Base-by-base conservation (phyloP, 805 yeast genomes). In the Helenozyma rhizophorensis region DNA sequence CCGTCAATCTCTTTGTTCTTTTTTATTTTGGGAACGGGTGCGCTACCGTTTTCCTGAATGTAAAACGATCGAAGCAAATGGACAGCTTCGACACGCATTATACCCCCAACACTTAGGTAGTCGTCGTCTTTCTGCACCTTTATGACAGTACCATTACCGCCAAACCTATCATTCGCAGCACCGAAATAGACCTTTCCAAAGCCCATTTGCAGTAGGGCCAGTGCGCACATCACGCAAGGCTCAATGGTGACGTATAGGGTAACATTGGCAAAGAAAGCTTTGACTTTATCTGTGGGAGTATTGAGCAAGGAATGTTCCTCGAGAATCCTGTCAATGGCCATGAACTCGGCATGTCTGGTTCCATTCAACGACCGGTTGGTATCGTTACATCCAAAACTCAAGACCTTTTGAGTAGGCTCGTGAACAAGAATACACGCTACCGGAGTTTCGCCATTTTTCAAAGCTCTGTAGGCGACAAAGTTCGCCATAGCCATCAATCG, bases 181-280 rank as follows among this genome's bases (percentile, higher is more conserved):
- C 98, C 97, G 50, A 86, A 93, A 28, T 79, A 78, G 1, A 90
- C 96, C 25, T 67, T 65, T 19, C 75, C 59, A 9, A 93, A 76
- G 2, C 83, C 81, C 28, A 89, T 55, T 47, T 93, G 98, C 37
- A 89, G 71, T 25, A 93, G 60, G 2, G 95, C 88, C 25, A 93
- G 78, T 0, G 96, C 97, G 63, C 98, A 93, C 98, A 93, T 93
- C 6, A 93, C 83, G 54, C 98, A 93, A 0, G 98, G 98, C 58
- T 93, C 98, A 0, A 93, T 97, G 0, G 97, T 88, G 16, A 93
- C 98, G 56, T 88, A 90, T 6, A 93, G 66, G 19, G 76, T 78
- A 3, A 84, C 67, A 16, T 79, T 73, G 23, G 57, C 48, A 47
- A 86, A 76, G 8, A 74, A 54, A 1, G 52, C 41, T 15, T 48